These are phyloP conservation scores for Hamamelis virginiana DNA, from an alignment of 164 flowering plant genomes.

Conservation along the genomic window DNA sequence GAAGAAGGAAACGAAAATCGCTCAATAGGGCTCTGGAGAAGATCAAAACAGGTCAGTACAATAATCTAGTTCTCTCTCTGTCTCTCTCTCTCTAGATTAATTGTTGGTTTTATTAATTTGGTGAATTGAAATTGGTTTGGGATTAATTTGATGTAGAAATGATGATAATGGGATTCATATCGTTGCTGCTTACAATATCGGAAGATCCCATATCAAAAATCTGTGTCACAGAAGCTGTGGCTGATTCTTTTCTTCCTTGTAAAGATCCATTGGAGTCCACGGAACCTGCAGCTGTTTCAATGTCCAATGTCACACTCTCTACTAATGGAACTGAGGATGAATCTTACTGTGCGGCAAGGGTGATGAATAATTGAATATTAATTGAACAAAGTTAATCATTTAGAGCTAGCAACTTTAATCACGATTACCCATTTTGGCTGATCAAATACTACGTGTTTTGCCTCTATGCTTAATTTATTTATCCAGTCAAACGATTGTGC, in stretches of 20 bases:
- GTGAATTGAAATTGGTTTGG: not conserved
- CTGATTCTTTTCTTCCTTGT: constrained; percentile 19
- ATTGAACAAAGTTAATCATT: not conserved
- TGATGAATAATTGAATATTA: too few relatives aligned
- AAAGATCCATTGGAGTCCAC: not conserved
- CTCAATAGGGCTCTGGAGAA: constrained; percentile 12
- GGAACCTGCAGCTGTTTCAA: not conserved
- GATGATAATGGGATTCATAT: constrained; percentile 19
- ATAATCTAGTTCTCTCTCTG: too few relatives aligned
- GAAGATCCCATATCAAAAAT: constrained; percentile 20
- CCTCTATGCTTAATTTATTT: too few relatives aligned
- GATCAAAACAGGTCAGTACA: constrained; percentile 17
- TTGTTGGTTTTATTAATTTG: not conserved
- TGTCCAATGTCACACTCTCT: too few relatives aligned
- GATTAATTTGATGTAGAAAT: constrained; percentile 2
- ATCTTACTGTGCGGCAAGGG: constrained; percentile 2
- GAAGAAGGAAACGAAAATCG: constrained; percentile 17
- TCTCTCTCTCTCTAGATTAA: not conserved
- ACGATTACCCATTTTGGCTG: too few relatives aligned
- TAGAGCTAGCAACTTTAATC: too few relatives aligned
- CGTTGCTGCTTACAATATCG: constrained; percentile 11
- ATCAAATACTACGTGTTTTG: too few relatives aligned
- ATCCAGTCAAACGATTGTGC: too few relatives aligned
- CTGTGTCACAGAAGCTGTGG: constrained; percentile 12
- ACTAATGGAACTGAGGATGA: not conserved